These are phyloP conservation scores for Phytophthora aleatoria DNA, from an alignment of 352 stramenopile genomes.

Conservation along the genomic window DNA sequence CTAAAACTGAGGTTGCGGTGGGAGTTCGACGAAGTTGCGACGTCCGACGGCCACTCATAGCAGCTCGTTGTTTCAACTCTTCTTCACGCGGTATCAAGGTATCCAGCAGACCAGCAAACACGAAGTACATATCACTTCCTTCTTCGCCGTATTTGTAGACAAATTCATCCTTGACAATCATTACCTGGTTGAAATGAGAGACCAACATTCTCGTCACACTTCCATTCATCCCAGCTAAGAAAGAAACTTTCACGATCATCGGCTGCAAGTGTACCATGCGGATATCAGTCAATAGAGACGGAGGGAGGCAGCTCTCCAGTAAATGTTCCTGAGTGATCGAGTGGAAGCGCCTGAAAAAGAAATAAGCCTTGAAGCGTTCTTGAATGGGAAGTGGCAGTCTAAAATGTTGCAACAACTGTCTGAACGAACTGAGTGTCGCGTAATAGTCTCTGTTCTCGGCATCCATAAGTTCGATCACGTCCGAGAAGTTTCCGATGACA, in stretches of 20 bases:
- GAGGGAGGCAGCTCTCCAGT: slow-evolving; percentile 63
- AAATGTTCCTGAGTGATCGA: slow-evolving; percentile 76
- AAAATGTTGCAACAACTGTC: slow-evolving; percentile 64
- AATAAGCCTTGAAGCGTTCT: slow-evolving; percentile 66
- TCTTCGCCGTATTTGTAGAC: slow-evolving; percentile 68
- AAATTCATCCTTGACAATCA: slow-evolving; percentile 66
- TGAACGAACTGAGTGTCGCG: slow-evolving; percentile 51
- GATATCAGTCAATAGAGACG: slow-evolving; percentile 71
- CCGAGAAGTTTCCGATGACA: slow-evolving; percentile 72
- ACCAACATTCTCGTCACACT: slow-evolving; percentile 73
- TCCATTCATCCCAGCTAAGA: slow-evolving; percentile 58
- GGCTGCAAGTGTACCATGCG: slow-evolving; percentile 67
- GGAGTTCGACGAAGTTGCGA: not conserved
- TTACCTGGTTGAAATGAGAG: slow-evolving; percentile 65
- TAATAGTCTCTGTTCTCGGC: slow-evolving; percentile 74
- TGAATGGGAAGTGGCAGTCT: slow-evolving; percentile 43
- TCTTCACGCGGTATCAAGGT: slow-evolving; percentile 49
- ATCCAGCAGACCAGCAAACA: slow-evolving; percentile 65
- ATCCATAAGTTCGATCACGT: slow-evolving; percentile 74
- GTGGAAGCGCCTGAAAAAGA: slow-evolving; percentile 76
- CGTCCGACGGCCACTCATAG: not conserved
- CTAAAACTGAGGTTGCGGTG: slow-evolving; percentile 24
- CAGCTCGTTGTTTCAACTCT: slow-evolving; percentile 14
- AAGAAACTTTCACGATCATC: slow-evolving; percentile 75
- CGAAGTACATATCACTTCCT: slow-evolving; percentile 79